Evolutionary conservation across 192 early-diverging fungal genomes (phyloP).

Genomic region (Mortierella hygrophila): DNA sequence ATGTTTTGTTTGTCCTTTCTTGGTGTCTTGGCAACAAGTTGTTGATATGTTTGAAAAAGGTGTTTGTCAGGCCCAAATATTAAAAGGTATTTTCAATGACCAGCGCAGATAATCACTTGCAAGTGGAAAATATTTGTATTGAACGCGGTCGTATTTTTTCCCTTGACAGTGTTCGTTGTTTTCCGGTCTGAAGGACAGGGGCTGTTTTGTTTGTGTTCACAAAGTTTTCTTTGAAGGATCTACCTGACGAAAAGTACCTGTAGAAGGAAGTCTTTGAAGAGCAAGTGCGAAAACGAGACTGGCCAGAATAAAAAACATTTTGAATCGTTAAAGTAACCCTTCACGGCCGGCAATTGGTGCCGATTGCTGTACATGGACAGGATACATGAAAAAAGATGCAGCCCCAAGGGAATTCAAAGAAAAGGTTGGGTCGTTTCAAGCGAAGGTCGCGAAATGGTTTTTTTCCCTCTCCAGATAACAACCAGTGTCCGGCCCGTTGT

Average conservation of each 20-base stretch:
- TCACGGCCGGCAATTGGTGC: not conserved
- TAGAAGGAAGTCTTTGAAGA: not conserved
- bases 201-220: not conserved
- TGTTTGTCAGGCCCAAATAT: not conserved
- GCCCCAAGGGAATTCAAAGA: not conserved
- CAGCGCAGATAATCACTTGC: not conserved
- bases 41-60: not conserved
- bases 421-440: not conserved
- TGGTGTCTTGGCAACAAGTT: not conserved
- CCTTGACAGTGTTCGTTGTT: not conserved
- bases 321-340: not conserved
- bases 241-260: not conserved
- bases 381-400: not conserved
- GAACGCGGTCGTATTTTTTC: not conserved
- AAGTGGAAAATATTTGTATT: not conserved
- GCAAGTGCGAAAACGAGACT: not conserved
- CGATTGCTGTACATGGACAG: not conserved
- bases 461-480: not conserved
- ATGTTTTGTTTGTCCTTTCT: not conserved
- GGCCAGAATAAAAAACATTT: no score
- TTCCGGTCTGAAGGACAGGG: not conserved
- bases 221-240: not conserved
- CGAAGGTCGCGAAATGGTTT: not conserved
- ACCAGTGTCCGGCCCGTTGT: not conserved
- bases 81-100: not conserved